Evolutionary conservation across 2,329 filamentous ascomycete species (phyloP).

Genomic region (Penicillium sp.): DNA sequence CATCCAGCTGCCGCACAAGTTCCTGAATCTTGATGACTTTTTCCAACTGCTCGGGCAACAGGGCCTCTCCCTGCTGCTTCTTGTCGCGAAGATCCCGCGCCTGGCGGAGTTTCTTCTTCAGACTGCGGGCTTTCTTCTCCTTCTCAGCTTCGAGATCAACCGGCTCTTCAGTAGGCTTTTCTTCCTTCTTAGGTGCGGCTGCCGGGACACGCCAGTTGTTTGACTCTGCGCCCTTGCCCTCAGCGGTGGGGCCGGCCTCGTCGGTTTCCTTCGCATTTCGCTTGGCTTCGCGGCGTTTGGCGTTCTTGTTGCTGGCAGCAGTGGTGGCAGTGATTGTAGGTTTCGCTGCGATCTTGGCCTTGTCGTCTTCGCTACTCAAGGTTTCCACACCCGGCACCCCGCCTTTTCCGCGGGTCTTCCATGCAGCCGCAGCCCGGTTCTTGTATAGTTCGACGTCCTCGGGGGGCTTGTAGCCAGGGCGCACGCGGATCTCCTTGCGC

Average conservation of each 20-base stretch:
- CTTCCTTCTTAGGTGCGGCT: slow-evolving; percentile 24
- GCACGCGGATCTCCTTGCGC: slow-evolving; percentile 90
- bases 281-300: slow-evolving; percentile 69
- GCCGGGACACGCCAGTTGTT: slow-evolving; percentile 33
- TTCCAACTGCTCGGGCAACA: slow-evolving; percentile 91
- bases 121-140: slow-evolving; percentile 87
- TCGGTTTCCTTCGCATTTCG: slow-evolving; percentile 61
- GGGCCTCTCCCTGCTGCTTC: slow-evolving; percentile 77
- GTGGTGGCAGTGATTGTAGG: slow-evolving; percentile 29
- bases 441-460: slow-evolving; percentile 97
- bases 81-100: slow-evolving; percentile 86
- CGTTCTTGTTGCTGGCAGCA: slow-evolving; percentile 73
- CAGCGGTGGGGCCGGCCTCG: slow-evolving; percentile 37
- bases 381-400: slow-evolving; percentile 71
- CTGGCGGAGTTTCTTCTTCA: slow-evolving; percentile 94
- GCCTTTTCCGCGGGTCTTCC: slow-evolving; percentile 69
- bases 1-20: slow-evolving; percentile 80
- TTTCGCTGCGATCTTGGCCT: slow-evolving; percentile 37
- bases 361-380: slow-evolving; percentile 53
- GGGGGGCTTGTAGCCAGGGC: slow-evolving; percentile 87
- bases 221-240: slow-evolving; percentile 27
- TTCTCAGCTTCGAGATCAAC: slow-evolving; percentile 71
- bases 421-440: slow-evolving; percentile 82
- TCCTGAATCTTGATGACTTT: slow-evolving; percentile 98
- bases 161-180: slow-evolving; percentile 34